phyloP scores from a whole-genome alignment of 2,329 filamentous ascomycete species.

The Neopestalotiopsis clavispora region DNA sequence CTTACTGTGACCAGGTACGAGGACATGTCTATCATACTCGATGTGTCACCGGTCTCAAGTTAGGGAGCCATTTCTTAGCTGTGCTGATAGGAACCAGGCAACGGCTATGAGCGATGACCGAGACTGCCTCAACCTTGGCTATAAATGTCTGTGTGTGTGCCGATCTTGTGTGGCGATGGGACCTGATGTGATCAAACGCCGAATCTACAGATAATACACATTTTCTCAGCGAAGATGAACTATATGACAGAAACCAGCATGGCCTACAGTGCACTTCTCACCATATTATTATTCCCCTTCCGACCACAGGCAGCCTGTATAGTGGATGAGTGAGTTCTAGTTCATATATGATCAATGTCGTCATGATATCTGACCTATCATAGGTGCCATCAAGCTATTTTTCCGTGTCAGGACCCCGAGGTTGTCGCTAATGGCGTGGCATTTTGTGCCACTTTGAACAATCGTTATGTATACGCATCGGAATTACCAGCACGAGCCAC shows the following conservation, averaged over 20 bases:
- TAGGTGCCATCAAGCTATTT: not conserved
- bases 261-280: not conserved
- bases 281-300: not conserved
- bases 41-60: not conserved
- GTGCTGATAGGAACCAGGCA: not conserved
- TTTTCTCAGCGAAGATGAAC: not conserved
- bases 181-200: no score
- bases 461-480: conserved; percentile 14
- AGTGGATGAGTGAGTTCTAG: not conserved
- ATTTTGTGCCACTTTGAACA: conserved; percentile 6
- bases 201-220: not conserved
- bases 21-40: not conserved
- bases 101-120: not conserved
- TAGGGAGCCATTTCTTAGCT: not conserved
- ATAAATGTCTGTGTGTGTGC: not conserved
- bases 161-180: not conserved
- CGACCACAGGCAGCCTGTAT: not conserved
- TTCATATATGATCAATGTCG: not conserved
- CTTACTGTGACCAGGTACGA: not conserved
- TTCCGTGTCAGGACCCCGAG: not conserved
- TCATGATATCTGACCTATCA: not conserved
- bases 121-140: not conserved
- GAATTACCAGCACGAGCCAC: conserved; percentile 10
- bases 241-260: not conserved
- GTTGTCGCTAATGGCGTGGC: not conserved